Evolutionary conservation across 2,329 filamentous ascomycete genomes (phyloP), one percentile per base, ranked within the genome.

Genomic region (Macrophomina tecta): DNA sequence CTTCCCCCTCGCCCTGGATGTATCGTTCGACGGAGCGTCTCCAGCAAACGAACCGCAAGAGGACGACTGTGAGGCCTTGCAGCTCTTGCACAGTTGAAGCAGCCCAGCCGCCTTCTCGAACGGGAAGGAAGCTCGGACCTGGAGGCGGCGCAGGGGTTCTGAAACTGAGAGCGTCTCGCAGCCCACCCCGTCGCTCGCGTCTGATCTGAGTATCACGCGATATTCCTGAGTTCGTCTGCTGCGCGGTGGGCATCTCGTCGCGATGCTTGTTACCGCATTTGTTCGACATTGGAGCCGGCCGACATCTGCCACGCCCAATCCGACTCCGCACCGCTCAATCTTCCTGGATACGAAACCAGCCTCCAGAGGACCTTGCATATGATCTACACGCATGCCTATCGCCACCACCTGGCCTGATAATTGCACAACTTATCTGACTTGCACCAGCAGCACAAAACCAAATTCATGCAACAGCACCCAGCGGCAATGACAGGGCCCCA

Each of bases 191-290:
- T 18, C 16, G n/a, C 58, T 49, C 11, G 4, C 42, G 32, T 38
- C 58, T 65, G 63, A 65, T 65, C 51, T 56, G 63, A 65, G 51
- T 14, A 65, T 65, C 63, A 65, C 38, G 40, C 63, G 63, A 65
- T 53, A 38, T 28, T 56, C 48, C 40, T 36, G n/a, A 28, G n/a
- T 9, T 49, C 14, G 3, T 23, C 23, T 18, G 45, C 9, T 48
- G 16, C n/a, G n/a, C 30, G 42, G 30, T 12, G 9, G 45, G 40
- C 30, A 60, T 60, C 18, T 60, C 28, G 28, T 60, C 28, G 56
- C 56, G 53, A 58, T 32, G 14, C 14, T 45, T 16, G 5, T 7
- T 58, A 28, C 40, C 28, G n/a, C 16, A 28, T 8, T 8, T 61
- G 18, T n/a, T 38, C 28, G 12, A 45, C 7, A 14, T 9, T 16